phyloP scores from a whole-genome alignment of 2,329 filamentous ascomycete species.

The Penicillium digitatum region DNA sequence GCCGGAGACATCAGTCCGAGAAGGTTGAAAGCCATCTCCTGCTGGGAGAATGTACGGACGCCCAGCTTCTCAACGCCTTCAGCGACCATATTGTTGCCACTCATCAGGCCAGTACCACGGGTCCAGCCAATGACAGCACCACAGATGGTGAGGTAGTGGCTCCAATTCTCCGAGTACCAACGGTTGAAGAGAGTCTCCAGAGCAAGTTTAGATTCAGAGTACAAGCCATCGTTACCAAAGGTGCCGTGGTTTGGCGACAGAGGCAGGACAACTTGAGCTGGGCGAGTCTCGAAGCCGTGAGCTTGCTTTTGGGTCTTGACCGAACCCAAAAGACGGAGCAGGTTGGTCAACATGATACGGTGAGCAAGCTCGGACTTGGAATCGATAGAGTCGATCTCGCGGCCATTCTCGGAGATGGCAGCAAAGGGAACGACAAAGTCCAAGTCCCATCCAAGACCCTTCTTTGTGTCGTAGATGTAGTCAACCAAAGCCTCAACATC shows the following conservation, averaged over 20 bases:
- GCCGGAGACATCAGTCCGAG: conserved; percentile 91
- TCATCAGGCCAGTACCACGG: conserved; percentile 96
- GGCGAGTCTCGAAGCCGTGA: conserved; percentile 87
- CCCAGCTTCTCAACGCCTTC: conserved; percentile 95
- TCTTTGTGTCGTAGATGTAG: conserved; percentile 96
- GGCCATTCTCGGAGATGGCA: conserved; percentile 94
- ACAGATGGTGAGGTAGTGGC: conserved; percentile 94
- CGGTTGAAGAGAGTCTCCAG: conserved; percentile 97
- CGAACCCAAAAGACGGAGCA: conserved; percentile 81
- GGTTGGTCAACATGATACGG: conserved; percentile 97
- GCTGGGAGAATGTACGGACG: conserved; percentile 96
- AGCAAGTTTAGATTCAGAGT: conserved; percentile 96
- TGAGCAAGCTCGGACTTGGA: conserved; percentile 97
- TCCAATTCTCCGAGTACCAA: conserved; percentile 97
- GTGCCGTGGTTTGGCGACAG: conserved; percentile 97
- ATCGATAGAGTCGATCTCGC: conserved; percentile 94
- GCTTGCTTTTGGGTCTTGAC: conserved; percentile 89
- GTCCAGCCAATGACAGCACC: conserved; percentile 99
- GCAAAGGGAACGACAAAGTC: conserved; percentile 96
- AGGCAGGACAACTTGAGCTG: conserved; percentile 92
- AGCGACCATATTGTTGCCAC: conserved; percentile 93
- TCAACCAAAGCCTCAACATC: conserved; percentile 90
- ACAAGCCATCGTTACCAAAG: conserved; percentile 95
- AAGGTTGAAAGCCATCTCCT: conserved; percentile 99
- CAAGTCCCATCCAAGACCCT: conserved; percentile 94